A percentile compares a stretch with the other conserved stretches of the same genome.
Conservation (phyloP, 331 rosid genomes). For the Phaseolus coccineus region DNA sequence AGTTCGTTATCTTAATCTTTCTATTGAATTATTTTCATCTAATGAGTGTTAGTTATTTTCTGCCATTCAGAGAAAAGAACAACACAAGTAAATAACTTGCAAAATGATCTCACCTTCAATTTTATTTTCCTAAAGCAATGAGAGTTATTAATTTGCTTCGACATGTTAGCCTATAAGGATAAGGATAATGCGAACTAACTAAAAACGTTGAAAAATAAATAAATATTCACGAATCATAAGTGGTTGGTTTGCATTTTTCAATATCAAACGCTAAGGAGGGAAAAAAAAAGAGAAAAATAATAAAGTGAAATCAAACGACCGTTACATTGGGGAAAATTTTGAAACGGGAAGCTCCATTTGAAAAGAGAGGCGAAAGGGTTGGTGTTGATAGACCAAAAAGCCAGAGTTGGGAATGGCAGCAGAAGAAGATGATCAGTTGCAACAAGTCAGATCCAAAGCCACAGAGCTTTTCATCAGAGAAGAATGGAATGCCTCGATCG, state of each 20-base stretch:
- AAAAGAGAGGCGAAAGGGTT: background rate
- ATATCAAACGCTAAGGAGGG: background rate
- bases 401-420: constrained; percentile 49
- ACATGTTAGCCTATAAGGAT: no score
- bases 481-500: constrained; percentile 75
- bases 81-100: no score
- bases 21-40: no score
- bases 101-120: no score
- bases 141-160: no score
- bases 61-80: no score
- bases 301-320: background rate
- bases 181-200: no score
- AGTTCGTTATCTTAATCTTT: no score
- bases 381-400: background rate
- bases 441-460: constrained; percentile 82
- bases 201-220: background rate
- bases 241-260: background rate
- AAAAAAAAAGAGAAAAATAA: background rate
- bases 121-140: no score
- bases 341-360: background rate
- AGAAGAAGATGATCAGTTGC: constrained; percentile 62
- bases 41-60: no score
- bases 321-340: background rate
- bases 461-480: constrained; percentile 81
- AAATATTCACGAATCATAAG: background rate